Base-by-base conservation (phyloP, 192 early-diverging fungal genomes). In the Podila minutissima region DNA sequence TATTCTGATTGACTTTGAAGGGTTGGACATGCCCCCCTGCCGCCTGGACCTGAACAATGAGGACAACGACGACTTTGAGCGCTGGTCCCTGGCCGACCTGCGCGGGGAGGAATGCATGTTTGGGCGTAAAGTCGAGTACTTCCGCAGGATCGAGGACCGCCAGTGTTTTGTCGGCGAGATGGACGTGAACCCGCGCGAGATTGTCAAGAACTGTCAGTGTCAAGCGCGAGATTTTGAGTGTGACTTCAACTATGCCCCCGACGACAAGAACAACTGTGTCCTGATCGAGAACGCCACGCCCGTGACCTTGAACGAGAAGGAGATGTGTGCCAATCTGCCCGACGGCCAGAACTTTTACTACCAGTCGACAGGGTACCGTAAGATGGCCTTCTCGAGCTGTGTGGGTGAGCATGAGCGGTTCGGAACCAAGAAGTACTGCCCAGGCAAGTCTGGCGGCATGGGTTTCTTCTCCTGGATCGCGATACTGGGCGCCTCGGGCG, bases 151-250 rank as follows among this genome's bases (percentile, higher is more conserved):
- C 48, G 68, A 84, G 31, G 89, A 89, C 37, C 84, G 75, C 26
- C 69, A 88, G 50, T 98, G 97, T 82, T 91, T 87, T 49, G 90
- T 98, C 22, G 95, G 94, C 9, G 84, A 92, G 33, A 88, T 91
- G 68, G 89, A 92, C 48, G 74, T 85, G 17, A 83, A 90, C n/a
- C 83, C 89, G 10, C 86, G 86, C 28, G 82, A 85, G 38, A 85
- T 88, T 4, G 75, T 85, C 5, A 76, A 86, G 29, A 86, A 86
- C 38, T 99, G 97, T 75, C 82, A 85, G 46, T 99, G 97, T 79
- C 90, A 89, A 0, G 82, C 77, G 37, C 75, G 71, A 17, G 97
- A 99, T 74, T 99, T 90, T 83, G 95, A 97, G 88, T 99, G 97
- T 83, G 94, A 95, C 70, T 90, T 89, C 85, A 92, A 94, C 78